These are phyloP conservation scores for Emergomyces pasteurianus DNA, from an alignment of 2,329 filamentous ascomycete genomes.

Conservation along the genomic window DNA sequence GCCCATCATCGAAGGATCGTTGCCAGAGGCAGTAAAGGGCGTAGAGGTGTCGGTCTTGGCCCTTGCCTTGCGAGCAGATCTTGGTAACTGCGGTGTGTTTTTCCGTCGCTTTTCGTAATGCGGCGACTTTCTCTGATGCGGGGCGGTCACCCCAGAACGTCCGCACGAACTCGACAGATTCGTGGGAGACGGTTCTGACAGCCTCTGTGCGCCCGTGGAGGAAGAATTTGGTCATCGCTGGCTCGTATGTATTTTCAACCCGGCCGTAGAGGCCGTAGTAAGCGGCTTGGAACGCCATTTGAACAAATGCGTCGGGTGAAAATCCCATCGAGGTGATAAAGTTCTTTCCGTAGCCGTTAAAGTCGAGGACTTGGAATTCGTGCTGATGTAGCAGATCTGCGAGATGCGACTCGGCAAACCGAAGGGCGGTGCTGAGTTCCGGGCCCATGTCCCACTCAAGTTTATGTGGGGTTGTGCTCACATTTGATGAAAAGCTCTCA, in stretches of 20 bases:
- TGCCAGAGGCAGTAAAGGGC: constrained; percentile 94
- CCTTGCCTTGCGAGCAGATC: constrained; percentile 78
- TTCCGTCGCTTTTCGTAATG: constrained; percentile 69
- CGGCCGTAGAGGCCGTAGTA: constrained; percentile 95
- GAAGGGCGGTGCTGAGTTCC: constrained; percentile 77
- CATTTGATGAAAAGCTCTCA: constrained; percentile 66
- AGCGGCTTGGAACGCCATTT: constrained; percentile 97
- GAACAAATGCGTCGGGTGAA: constrained; percentile 92
- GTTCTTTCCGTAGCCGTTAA: constrained; percentile 82
- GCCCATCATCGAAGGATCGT: constrained; percentile 65
- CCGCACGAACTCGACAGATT: constrained; percentile 78
- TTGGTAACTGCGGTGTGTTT: constrained; percentile 70
- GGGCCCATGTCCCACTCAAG: constrained; percentile 96
- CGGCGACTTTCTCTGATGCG: constrained; percentile 69
- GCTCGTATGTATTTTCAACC: constrained; percentile 91
- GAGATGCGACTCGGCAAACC: constrained; percentile 88
- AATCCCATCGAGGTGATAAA: constrained; percentile 97
- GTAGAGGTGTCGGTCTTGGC: constrained; percentile 86
- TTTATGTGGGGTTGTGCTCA: constrained; percentile 88
- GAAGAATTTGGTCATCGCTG: constrained; percentile 93
- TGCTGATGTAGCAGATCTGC: constrained; percentile 94
- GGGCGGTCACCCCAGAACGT: constrained; percentile 92
- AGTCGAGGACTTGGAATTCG: constrained; percentile 87
- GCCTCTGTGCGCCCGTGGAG: constrained; percentile 92
- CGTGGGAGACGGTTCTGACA: constrained; percentile 70